Evolutionary conservation across 495 filamentous ascomycete species (phyloP).

Genomic region (Penicillium canariense): DNA sequence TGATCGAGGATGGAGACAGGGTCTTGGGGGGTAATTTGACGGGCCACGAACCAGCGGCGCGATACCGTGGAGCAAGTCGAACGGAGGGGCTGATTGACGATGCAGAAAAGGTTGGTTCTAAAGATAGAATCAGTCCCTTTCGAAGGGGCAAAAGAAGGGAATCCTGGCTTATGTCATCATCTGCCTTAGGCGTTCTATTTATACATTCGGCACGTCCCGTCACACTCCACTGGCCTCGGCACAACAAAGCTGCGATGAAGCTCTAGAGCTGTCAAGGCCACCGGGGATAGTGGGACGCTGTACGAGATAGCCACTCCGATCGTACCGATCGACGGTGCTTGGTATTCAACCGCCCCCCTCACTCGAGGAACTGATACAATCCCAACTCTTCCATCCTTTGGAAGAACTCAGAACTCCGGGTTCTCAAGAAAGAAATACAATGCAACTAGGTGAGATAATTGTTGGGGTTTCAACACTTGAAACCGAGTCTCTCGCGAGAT

Average conservation of each 20-base stretch:
- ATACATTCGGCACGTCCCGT: conserved; percentile 8
- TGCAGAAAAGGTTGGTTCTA: conserved; percentile 37
- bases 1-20: background rate
- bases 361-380: background rate
- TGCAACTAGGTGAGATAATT: too few relatives aligned
- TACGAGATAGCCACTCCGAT: too few relatives aligned
- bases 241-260: background rate
- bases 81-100: conserved; percentile 26
- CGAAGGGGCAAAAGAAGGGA: conserved; percentile 10
- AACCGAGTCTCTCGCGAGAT: too few relatives aligned
- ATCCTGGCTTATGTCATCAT: conserved; percentile 5
- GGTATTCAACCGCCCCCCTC: too few relatives aligned
- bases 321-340: too few relatives aligned
- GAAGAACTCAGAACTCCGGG: too few relatives aligned
- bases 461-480: too few relatives aligned
- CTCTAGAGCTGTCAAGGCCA: too few relatives aligned
- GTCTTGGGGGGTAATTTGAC: background rate
- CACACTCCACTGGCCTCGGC: background rate
- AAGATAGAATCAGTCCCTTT: conserved; percentile 30
- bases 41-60: conserved; percentile 3
- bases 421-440: too few relatives aligned
- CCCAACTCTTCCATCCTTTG: too few relatives aligned
- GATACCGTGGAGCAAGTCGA: conserved; percentile 19
- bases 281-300: too few relatives aligned
- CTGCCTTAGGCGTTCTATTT: conserved; percentile 14